These are phyloP conservation scores for Phytophthora kernoviae DNA, from an alignment of 352 stramenopile species.

Conservation along the genomic window DNA sequence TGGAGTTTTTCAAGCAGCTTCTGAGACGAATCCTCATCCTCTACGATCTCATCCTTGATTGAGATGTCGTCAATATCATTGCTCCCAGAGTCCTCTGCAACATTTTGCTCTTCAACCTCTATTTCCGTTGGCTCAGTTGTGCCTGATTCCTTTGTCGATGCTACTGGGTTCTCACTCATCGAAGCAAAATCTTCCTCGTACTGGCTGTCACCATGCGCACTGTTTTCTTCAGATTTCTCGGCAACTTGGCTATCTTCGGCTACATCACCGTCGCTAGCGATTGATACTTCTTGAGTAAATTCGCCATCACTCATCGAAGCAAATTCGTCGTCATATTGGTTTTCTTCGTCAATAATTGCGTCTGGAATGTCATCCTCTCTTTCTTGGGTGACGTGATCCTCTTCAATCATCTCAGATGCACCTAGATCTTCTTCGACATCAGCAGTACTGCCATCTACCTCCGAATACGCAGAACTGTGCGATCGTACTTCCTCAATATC, in stretches of 20 bases:
- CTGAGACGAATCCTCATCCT: not conserved
- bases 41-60: slow-evolving; percentile 7
- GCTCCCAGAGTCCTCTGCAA: slow-evolving; percentile 2
- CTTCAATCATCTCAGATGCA: slow-evolving; percentile 6
- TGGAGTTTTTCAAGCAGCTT: slow-evolving; percentile 1
- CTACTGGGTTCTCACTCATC: slow-evolving; percentile 16
- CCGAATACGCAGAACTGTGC: slow-evolving; percentile 10
- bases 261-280: not conserved
- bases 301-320: slow-evolving; percentile 25
- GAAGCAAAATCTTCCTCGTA: slow-evolving; percentile 57
- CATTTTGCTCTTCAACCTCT: slow-evolving; percentile 11
- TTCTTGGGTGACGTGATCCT: slow-evolving; percentile 5
- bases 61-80: slow-evolving; percentile 11
- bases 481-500: slow-evolving; percentile 5
- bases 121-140: not conserved
- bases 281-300: not conserved
- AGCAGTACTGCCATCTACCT: not conserved
- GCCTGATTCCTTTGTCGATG: not conserved
- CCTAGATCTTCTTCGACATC: not conserved
- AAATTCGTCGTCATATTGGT: slow-evolving; percentile 53
- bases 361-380: slow-evolving; percentile 2
- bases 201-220: slow-evolving; percentile 15
- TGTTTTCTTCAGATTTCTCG: slow-evolving; percentile 5
- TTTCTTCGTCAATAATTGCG: slow-evolving; percentile 9
- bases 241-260: slow-evolving; percentile 10